Base-by-base conservation (phyloP, 2,329 filamentous ascomycete species). In the Beauveria bassiana region DNA sequence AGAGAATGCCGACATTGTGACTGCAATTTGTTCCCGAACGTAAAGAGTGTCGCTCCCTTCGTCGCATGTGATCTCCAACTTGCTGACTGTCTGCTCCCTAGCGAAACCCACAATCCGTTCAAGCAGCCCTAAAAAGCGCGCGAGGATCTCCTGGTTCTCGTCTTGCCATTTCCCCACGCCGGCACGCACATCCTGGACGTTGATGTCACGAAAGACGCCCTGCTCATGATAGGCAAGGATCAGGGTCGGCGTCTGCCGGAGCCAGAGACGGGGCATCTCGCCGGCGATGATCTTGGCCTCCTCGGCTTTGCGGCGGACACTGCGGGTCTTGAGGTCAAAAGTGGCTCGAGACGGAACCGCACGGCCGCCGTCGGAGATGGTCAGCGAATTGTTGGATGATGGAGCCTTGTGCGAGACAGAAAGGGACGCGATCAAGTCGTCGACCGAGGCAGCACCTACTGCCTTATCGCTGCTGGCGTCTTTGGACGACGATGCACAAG, bases 281-380 rank as follows among this genome's bases (percentile, higher is more conserved):
- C 68, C 63, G 6, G 54, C 66, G 0, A 75, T 56, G 20, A 69
- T 68, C 56, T 72, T 66, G 1, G 66, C 63, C 3, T 65, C 63
- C 4, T 52, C 52, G 5, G 40, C 28, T 18, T 64, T 61, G 49
- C 68, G 69, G 9, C 46, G 40, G 14, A 63, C 46, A 26, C 62
- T 67, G 18, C 75, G 71, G 6, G 75, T 77, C 65, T 77, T 77
- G 66, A 78, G 67, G 46, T 77, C 74, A 51, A 76, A 74, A 45
- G 75, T 49, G 10, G 64, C 62, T 6, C 61, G 31, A 34, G 75
- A 72, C 9, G 69, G 66, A n/a, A 72, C 62, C 3, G 49, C 16
- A 10, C 46, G 59, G 2, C 72, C 71, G 20, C 63, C 67, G 3
- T 28, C 5, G 20, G 45, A 64, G 40, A 40, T 62, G 7, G 7